Conservation (phyloP, 2,329 filamentous ascomycete genomes). For the Domatiomyces globalis region DNA sequence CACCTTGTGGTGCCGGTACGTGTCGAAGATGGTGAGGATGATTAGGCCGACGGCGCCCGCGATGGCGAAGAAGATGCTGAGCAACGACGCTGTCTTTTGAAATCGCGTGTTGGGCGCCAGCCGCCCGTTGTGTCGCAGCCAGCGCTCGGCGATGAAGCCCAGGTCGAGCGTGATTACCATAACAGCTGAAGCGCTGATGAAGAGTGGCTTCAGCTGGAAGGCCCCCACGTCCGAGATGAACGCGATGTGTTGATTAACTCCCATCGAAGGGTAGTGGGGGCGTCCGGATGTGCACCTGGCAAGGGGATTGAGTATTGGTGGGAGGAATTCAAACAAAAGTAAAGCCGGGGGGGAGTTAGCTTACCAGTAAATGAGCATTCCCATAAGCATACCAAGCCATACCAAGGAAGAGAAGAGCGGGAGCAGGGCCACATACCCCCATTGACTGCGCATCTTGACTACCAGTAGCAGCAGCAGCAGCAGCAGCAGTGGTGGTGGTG, state of each 20-base stretch:
- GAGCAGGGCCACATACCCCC: slow-evolving; percentile 26
- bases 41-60: slow-evolving; percentile 69
- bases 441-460: slow-evolving; percentile 1
- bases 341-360: slow-evolving; percentile 16
- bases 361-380: slow-evolving; percentile 46
- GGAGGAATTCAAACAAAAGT: background rate
- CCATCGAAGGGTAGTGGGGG: slow-evolving; percentile 42
- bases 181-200: slow-evolving; percentile 44
- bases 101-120: slow-evolving; percentile 53
- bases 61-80: slow-evolving; percentile 39
- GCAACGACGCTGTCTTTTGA: slow-evolving; percentile 25
- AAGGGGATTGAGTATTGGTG: background rate
- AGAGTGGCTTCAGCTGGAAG: slow-evolving; percentile 44
- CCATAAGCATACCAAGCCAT: slow-evolving; percentile 46
- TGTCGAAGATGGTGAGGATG: slow-evolving; percentile 74
- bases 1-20: slow-evolving; percentile 46
- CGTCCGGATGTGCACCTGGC: slow-evolving; percentile 23
- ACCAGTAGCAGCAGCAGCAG: too few relatives aligned
- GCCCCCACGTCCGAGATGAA: slow-evolving; percentile 47
- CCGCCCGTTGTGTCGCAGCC: slow-evolving; percentile 67
- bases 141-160: slow-evolving; percentile 67
- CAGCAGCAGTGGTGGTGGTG: too few relatives aligned
- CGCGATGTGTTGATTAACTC: slow-evolving; percentile 38
- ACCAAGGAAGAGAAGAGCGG: slow-evolving; percentile 45
- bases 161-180: slow-evolving; percentile 70